Evolutionary conservation across 2,329 filamentous ascomycete genomes (phyloP).

Genomic region (Neofusicoccum ribis): DNA sequence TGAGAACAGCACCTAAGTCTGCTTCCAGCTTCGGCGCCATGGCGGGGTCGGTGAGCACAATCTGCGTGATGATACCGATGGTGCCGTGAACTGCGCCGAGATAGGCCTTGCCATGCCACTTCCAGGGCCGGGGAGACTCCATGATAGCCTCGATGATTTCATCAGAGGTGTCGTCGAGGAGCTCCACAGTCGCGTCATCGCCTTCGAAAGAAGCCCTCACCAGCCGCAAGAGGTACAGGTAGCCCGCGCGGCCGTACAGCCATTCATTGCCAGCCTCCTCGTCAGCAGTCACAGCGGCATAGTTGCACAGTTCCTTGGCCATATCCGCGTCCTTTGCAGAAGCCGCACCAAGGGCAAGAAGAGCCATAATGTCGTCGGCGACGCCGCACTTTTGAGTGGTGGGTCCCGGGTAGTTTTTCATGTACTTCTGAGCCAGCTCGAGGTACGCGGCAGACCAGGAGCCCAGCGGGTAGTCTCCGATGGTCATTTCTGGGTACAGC

Average conservation of each 20-base stretch:
- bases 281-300: slow-evolving; percentile 48
- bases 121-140: slow-evolving; percentile 58
- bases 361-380: slow-evolving; percentile 52
- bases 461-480: slow-evolving; percentile 49
- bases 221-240: slow-evolving; percentile 66
- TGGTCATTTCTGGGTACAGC: slow-evolving; percentile 48
- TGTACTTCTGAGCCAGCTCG: slow-evolving; percentile 51
- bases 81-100: slow-evolving; percentile 68
- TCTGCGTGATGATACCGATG: slow-evolving; percentile 70
- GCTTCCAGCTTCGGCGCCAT: slow-evolving; percentile 56
- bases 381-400: slow-evolving; percentile 49
- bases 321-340: slow-evolving; percentile 52
- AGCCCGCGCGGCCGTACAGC: slow-evolving; percentile 67
- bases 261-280: slow-evolving; percentile 59
- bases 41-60: slow-evolving; percentile 59
- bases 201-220: slow-evolving; percentile 59
- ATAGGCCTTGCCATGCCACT: slow-evolving; percentile 63
- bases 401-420: slow-evolving; percentile 51
- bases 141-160: slow-evolving; percentile 63
- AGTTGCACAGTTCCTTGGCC: slow-evolving; percentile 50
- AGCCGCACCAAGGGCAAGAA: slow-evolving; percentile 52
- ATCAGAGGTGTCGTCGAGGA: slow-evolving; percentile 55
- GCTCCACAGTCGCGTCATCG: slow-evolving; percentile 51
- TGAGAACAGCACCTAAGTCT: slow-evolving; percentile 57
- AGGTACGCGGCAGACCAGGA: slow-evolving; percentile 54